Evolutionary conservation across 371 early-diverging fungal genomes (phyloP), one percentile per base, ranked within the genome.

Genomic region (Mortierella sp.): DNA sequence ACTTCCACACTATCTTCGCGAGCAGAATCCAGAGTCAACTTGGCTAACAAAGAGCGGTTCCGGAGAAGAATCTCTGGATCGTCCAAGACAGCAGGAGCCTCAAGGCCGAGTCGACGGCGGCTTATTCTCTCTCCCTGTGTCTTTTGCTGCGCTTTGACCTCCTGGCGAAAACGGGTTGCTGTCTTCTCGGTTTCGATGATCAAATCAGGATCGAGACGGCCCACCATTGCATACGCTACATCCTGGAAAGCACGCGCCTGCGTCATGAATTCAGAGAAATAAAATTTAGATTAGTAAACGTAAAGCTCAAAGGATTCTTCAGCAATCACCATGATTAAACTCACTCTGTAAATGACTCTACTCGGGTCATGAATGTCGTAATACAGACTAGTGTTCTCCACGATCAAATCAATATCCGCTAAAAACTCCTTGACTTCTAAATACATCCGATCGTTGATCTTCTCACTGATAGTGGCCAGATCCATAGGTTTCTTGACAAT

Each of bases 401-500:
- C 85, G 43, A 86, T 85, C 51, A 67, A 67, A 30, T 77, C 73
- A 26, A 92, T 79, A 55, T 89, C 90, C 5, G 77, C 86, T 70
- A 87, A 66, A 65, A 94, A 89, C 11, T 86, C 86, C n/a, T 87
- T 86, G 16, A 87, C 68, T 20, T 79, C 77, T 37, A 83, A 64
- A 74, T 95, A 93, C 65, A 77, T 84, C 40, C 86, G 69, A n/a
- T 40, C 70, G 40, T 92, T 92, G 49, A 95, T 63, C 71, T 93
- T 94, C 40, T 85, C 77, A 43, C 78, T 75, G 66, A 95, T 89
- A 4, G 90, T 92, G 1, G 84, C 72, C 60, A 94, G 80, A 60
- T 93, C 93, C 94, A 95, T 95, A 5, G 95, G 94, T n/a, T 84
- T 67, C 64, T 89, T 90, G 64, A 92, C 84, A 52, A 87, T 80